Percentiles rank a stretch among this genome's conserved stretches.
Evolutionary conservation across 345 rosid species (phyloP).

Genomic region (Pugionium dolabratum): DNA sequence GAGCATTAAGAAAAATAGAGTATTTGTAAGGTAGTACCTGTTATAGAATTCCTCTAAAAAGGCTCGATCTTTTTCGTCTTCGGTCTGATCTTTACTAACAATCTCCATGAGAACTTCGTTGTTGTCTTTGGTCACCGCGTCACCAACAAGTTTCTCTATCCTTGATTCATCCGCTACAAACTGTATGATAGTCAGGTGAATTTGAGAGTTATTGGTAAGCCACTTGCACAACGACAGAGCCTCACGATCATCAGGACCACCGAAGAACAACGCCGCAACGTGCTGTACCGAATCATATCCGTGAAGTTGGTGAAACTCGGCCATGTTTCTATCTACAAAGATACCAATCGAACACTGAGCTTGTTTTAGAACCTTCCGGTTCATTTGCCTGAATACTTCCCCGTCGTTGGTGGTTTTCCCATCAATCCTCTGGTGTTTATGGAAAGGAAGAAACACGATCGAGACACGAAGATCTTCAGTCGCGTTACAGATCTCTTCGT

Average conservation of each 20-base stretch:
- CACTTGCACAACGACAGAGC: constrained; percentile 73
- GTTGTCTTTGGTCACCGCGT: constrained; percentile 21
- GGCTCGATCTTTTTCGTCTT: constrained; percentile 50
- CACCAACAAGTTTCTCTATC: constrained; percentile 24
- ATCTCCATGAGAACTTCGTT: constrained; percentile 51
- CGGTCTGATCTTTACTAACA: constrained; percentile 39
- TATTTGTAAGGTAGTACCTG: constrained; percentile 43
- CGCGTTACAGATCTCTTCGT: constrained; percentile 64
- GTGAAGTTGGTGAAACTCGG: constrained; percentile 70
- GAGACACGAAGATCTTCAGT: constrained; percentile 74
- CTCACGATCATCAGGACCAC: constrained; percentile 91
- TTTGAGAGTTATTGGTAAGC: constrained; percentile 49
- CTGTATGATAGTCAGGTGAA: constrained; percentile 59
- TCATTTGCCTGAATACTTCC: constrained; percentile 61
- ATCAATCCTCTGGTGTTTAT: constrained; percentile 87
- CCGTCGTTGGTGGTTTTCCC: constrained; percentile 63
- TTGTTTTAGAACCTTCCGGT: constrained; percentile 70
- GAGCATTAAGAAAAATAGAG: constrained; percentile 10
- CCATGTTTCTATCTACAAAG: constrained; percentile 62
- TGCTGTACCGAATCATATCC: constrained; percentile 52
- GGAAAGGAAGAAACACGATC: constrained; percentile 73
- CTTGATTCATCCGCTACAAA: constrained; percentile 39
- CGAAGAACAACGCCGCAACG: constrained; percentile 71
- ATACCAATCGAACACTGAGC: constrained; percentile 82
- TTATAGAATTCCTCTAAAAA: constrained; percentile 58